phyloP scores from a whole-genome alignment of 305 asterid genomes.

The Solanum chacoense region DNA sequence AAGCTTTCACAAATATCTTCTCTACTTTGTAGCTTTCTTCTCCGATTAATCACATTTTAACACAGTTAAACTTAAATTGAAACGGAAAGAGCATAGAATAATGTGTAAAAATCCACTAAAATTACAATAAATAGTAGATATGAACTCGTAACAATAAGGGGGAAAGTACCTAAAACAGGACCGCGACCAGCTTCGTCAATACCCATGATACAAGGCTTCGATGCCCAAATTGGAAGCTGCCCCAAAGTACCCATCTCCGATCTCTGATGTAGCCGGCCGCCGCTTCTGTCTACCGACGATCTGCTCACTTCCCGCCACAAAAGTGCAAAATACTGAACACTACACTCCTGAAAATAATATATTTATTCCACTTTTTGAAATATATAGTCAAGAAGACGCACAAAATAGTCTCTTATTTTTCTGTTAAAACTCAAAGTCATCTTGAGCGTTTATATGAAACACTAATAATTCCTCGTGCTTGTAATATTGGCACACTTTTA shows the following conservation, averaged over 20 bases:
- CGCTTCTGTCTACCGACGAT: background rate
- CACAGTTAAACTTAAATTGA: background rate
- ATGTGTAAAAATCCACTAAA: background rate
- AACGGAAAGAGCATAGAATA: background rate
- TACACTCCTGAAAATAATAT: background rate
- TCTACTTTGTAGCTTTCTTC: background rate
- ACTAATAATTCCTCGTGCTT: too few species aligned
- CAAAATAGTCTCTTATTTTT: too few species aligned
- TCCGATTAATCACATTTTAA: background rate
- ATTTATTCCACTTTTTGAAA: background rate
- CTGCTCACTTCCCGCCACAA: background rate
- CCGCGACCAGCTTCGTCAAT: slow-evolving; percentile 99
- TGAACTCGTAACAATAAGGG: background rate
- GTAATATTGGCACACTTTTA: too few species aligned
- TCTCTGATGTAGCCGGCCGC: slow-evolving; percentile 4
- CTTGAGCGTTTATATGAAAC: too few species aligned
- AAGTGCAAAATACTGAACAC: background rate
- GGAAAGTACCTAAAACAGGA: slow-evolving; percentile 67
- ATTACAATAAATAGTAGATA: background rate
- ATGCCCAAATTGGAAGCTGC: slow-evolving; percentile 57
- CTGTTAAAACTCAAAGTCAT: too few species aligned
- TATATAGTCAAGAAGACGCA: background rate
- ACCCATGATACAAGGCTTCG: slow-evolving; percentile 87
- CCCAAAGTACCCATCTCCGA: slow-evolving; percentile 46
- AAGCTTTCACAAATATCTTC: background rate